Evolutionary conservation across 768 basidiomycete genomes (phyloP).

Genomic region (Leccinum olivaceopallidum): DNA sequence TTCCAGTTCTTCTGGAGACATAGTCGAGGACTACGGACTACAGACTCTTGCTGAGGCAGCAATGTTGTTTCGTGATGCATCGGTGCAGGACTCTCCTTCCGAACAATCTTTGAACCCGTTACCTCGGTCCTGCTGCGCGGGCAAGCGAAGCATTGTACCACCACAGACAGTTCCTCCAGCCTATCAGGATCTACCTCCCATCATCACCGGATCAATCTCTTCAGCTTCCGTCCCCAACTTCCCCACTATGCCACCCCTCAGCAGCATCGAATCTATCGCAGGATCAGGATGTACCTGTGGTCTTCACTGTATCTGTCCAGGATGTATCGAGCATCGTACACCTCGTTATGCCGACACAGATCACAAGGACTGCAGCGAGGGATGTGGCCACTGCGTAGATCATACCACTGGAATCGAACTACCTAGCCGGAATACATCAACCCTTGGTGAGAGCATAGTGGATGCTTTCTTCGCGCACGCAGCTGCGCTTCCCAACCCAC

Average conservation of each 20-base stretch:
- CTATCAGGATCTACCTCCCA: conserved; percentile 52
- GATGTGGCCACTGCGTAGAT: conserved; percentile 67
- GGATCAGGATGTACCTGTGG: conserved; percentile 77
- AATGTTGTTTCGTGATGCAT: conserved; percentile 20
- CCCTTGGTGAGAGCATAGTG: conserved; percentile 39
- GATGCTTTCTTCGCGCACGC: conserved; percentile 68
- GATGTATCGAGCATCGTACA: conserved; percentile 71
- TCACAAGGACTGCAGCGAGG: conserved; percentile 43
- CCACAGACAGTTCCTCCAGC: conserved; percentile 10
- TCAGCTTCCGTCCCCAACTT: conserved; percentile 43
- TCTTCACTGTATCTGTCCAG: conserved; percentile 66
- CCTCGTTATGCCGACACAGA: conserved; percentile 41
- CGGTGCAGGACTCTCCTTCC: conserved; percentile 4
- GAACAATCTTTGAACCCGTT: conserved; percentile 10
- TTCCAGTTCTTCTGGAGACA: conserved; percentile 6
- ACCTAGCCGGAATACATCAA: conserved; percentile 27
- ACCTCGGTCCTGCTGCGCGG: conserved; percentile 25
- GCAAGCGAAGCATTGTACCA: neutral
- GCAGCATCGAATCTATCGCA: conserved; percentile 55
- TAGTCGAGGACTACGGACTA: conserved; percentile 24
- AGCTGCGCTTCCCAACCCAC: conserved; percentile 66
- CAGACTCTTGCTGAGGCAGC: conserved; percentile 41
- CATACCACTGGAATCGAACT: conserved; percentile 45
- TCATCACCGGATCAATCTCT: conserved; percentile 31
- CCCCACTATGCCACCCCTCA: conserved; percentile 60